Percentiles rank a stretch among this genome's conserved stretches.
Conservation (phyloP, 345 rosid species). For the Brassica rapa region DNA sequence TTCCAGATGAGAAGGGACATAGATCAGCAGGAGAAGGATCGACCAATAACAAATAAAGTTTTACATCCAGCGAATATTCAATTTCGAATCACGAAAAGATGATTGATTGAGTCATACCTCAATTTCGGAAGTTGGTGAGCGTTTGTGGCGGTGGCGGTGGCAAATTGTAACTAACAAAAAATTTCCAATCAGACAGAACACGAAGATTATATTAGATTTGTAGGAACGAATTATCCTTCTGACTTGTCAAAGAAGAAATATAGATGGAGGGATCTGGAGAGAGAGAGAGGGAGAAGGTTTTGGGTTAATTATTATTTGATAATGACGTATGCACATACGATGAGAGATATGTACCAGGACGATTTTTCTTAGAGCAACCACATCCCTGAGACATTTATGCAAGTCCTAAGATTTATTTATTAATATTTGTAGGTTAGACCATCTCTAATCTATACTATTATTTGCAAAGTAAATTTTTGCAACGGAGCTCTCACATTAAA, state of each 20-base stretch:
- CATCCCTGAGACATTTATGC: too few species aligned
- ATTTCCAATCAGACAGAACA: neutral
- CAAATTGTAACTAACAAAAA: too few species aligned
- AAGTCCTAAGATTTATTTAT: too few species aligned
- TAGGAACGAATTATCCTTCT: neutral
- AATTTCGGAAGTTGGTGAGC: too few species aligned
- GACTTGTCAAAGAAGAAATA: neutral
- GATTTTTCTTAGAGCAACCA: too few species aligned
- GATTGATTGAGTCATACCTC: neutral
- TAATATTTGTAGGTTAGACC: too few species aligned
- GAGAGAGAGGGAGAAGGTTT: neutral
- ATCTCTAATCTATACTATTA: too few species aligned
- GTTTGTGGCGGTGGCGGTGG: neutral
- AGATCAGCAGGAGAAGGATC: too few species aligned
- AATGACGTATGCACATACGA: neutral
- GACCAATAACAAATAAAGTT: neutral
- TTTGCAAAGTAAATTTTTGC: too few species aligned
- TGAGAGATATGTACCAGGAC: neutral
- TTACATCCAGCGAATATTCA: neutral
- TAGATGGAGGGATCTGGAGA: neutral
- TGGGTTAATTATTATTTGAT: neutral
- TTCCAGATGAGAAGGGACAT: slow-evolving; percentile 21
- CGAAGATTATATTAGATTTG: neutral
- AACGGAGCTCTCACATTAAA: too few species aligned
- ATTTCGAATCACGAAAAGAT: neutral